Base-by-base conservation (phyloP, 306 rosid species). In the Dalbergia oliveri region DNA sequence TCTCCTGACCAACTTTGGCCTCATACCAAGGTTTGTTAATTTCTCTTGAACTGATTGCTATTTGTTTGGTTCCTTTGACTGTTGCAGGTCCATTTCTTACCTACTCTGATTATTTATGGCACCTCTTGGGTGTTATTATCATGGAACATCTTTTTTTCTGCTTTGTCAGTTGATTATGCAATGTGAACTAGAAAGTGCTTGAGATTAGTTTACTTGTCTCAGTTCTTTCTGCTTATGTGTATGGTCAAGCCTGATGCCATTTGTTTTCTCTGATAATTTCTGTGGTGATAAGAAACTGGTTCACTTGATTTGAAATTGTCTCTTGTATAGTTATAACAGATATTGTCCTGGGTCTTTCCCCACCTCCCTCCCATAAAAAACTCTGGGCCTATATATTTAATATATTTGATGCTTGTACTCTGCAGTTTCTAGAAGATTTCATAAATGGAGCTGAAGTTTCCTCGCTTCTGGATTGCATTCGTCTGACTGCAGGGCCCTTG, bases 1-100 rank as follows among this genome's bases (percentile, higher is more conserved):
- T 91, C 98, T 78, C 98, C 99, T 0, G 99, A 96, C 82, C 98
- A 96, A 76, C 97, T 96, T 79, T 96, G 99, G 99, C 99, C 99
- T 67, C 99, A 96, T 80, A 96, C 99, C 35, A 96, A 90, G 99
- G 99, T 96, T 74, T 61, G 82, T 84, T 69, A 35, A 15, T 69
- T 65, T 65, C 72, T 69, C 68, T 57, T 67, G 26, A 37, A 62
- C 73, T 63, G 69, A 64, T 73, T 63, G 16, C 54, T 80, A 68
- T 82, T 65, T 76, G 31, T 56, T 80, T 64, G 44, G 26, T 8
- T 61, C 33, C 49, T 43, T 76, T 67, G 44, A 66, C 70, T 63
- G 66, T 41, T 73, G 66, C 50, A 62, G 50, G 50, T 26, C 10
- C 31, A n/a, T 81, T 58, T 64, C 68, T 59, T 78, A 63, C 76